Evolutionary conservation across 768 basidiomycete genomes (phyloP), one percentile per base, ranked within the genome.

Genomic region (Amanita pseudoporphyria): DNA sequence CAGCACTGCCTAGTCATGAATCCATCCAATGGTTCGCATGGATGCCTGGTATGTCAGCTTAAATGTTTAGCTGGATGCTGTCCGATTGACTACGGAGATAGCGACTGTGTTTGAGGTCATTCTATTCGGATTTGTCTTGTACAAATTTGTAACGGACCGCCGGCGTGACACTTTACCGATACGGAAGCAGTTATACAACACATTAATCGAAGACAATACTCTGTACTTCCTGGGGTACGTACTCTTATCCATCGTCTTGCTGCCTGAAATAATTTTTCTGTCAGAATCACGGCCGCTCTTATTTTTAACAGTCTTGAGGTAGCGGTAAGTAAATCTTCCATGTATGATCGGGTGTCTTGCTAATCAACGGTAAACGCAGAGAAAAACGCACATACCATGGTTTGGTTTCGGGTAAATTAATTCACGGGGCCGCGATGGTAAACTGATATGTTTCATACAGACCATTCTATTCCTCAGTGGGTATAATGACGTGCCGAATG

Each of bases 271-370:
- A 37, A 31, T n/a, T 12, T 48, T n/a, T 13, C 22, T 9, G 38
- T 2, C 40, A 73, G 72, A 6, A 64, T 76, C 10, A 58, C 66
- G 1, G 53, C 60, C 40, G 52, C 74, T 1, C 58, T 76, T 4
- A 43, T 73, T 0, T 69, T 73, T 56, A 74, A 74, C 53, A 72
- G 71, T 52, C 57, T 74, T 9, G 74, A 73, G 73, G 70, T 73
- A 5, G 65, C 71, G 16, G 60, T 69, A 59, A 52, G 52, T 52
- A 21, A 6, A 26, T 16, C 2, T 6, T 32, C 1, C n/a, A 14
- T 9, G 7, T 1, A 5, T 53, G 6, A 22, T 39, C 21, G 32
- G 32, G 9, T 3, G 26, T 9, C 32, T 19, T 33, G 37, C 2
- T 18, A 41, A 18, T 24, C 28, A 4, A 12, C 24, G 14, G 37